Evolutionary conservation across 331 rosid genomes (phyloP).

Genomic region (Malus hybrid): DNA sequence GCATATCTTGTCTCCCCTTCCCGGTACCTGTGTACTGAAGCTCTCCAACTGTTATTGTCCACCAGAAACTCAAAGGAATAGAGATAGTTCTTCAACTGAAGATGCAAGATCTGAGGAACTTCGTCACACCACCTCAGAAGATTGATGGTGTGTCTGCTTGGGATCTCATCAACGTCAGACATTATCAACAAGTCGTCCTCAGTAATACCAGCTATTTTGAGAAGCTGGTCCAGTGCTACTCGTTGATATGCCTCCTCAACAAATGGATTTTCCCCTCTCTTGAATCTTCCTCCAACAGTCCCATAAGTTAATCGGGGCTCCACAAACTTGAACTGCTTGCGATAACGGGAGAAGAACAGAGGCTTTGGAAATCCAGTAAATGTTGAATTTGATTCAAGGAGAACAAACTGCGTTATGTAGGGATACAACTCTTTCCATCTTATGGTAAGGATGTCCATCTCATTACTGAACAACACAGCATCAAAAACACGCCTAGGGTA

Average conservation of each 20-base stretch:
- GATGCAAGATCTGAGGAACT: slow-evolving; percentile 66
- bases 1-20: slow-evolving; percentile 69
- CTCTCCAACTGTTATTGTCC: slow-evolving; percentile 95
- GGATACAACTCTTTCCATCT: slow-evolving; percentile 93
- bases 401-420: slow-evolving; percentile 71
- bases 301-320: slow-evolving; percentile 82
- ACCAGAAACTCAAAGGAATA: slow-evolving; percentile 81
- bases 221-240: slow-evolving; percentile 76
- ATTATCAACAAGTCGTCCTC: slow-evolving; percentile 95
- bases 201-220: slow-evolving; percentile 72
- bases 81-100: slow-evolving; percentile 83
- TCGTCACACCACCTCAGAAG: slow-evolving; percentile 95
- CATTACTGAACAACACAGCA: slow-evolving; percentile 93
- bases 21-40: slow-evolving; percentile 74
- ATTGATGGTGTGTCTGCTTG: slow-evolving; percentile 85
- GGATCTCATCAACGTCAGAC: slow-evolving; percentile 98
- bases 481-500: slow-evolving; percentile 92
- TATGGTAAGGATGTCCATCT: slow-evolving; percentile 75
- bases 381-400: slow-evolving; percentile 90
- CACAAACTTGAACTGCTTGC: slow-evolving; percentile 54
- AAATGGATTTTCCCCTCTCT: slow-evolving; percentile 90
- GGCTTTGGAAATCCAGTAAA: slow-evolving; percentile 79
- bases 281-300: slow-evolving; percentile 65
- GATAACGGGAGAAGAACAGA: slow-evolving; percentile 46
- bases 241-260: slow-evolving; percentile 94